Evolutionary conservation across 106 monocot genomes (phyloP).

Genomic region (Dendrobium nobile): DNA sequence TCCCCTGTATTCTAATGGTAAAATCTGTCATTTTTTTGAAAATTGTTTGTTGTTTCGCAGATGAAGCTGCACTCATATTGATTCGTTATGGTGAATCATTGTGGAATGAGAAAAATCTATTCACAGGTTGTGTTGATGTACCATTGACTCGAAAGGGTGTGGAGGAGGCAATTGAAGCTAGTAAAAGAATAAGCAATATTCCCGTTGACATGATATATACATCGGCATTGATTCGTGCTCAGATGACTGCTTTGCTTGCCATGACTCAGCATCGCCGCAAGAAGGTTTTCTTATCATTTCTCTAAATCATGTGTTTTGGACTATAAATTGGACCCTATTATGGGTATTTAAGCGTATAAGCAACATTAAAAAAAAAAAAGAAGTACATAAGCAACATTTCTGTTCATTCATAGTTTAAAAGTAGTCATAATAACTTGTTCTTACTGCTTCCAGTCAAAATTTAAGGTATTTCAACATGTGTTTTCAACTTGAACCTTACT

Average conservation of each 20-base stretch:
- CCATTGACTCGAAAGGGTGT: constrained; percentile 88
- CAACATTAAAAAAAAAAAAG: background rate
- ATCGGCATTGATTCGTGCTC: constrained; percentile 86
- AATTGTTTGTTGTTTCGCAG: constrained; percentile 27
- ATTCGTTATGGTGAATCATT: constrained; percentile 94
- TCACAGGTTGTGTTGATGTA: constrained; percentile 98
- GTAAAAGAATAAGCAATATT: constrained; percentile 89
- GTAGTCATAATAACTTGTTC: no score
- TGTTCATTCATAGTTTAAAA: background rate
- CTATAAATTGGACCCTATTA: background rate
- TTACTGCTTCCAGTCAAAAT: no score
- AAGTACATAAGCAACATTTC: background rate
- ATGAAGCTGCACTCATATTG: constrained; percentile 88
- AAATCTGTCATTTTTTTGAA: background rate
- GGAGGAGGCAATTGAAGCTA: constrained; percentile 94
- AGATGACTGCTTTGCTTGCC: constrained; percentile 99
- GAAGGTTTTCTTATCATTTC: constrained; percentile 45
- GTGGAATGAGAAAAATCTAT: constrained; percentile 99
- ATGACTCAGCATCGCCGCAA: constrained; percentile 95
- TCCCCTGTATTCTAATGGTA: background rate
- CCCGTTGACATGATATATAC: constrained; percentile 89
- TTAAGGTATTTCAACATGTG: background rate
- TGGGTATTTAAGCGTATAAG: background rate
- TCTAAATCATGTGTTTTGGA: background rate
- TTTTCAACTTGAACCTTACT: background rate